A percentile compares a stretch with the other conserved stretches of the same genome.
These are phyloP conservation scores for Solanum virginianum DNA, from an alignment of 257 asterid genomes.

Conservation along the genomic window DNA sequence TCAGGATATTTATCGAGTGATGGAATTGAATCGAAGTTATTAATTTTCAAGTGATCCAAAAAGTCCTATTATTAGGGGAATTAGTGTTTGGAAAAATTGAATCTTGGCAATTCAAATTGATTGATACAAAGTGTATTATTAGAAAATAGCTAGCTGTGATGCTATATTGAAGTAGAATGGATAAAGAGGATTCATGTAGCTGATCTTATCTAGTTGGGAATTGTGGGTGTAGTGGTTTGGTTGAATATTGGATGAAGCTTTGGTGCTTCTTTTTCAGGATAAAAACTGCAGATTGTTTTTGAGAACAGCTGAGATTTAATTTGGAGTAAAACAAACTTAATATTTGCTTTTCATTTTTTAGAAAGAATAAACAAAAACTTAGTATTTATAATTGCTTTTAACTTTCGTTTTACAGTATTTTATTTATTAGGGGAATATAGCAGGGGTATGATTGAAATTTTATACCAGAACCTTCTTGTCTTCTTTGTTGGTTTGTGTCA, in stretches of 20 bases:
- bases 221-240: background rate
- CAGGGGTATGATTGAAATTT: background rate
- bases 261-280: background rate
- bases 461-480: background rate
- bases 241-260: background rate
- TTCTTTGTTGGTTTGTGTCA: background rate
- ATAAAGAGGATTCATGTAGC: background rate
- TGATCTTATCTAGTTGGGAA: background rate
- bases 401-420: background rate
- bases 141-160: background rate
- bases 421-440: background rate
- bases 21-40: background rate
- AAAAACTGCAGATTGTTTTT: background rate
- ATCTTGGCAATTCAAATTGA: background rate
- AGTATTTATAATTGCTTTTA: background rate
- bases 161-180: background rate
- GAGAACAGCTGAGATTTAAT: background rate
- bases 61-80: background rate
- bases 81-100: background rate
- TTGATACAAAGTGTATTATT: background rate
- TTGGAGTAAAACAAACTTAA: background rate
- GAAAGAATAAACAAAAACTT: background rate
- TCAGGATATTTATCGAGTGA: background rate
- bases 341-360: background rate
- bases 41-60: background rate